Base-by-base conservation (phyloP, 805 yeast genomes). In the Wickerhamiella bombiphila region DNA sequence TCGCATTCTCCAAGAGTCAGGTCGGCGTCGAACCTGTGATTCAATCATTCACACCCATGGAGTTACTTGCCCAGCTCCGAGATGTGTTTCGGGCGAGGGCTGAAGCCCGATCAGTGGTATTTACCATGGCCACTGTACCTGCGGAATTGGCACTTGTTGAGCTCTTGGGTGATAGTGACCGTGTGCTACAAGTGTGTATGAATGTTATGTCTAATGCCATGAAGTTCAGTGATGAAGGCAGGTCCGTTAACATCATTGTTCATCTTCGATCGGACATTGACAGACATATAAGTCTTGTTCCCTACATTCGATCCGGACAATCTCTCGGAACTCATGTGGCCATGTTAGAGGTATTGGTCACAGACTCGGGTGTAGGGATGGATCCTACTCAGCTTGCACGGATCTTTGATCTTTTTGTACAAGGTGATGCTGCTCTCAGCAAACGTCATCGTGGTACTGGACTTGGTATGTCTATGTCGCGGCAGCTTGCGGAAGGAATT, bases 391-490 rank as follows among this genome's bases (percentile, higher is more conserved):
- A 85, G 37, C 94, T 85, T 50, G 77, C 78, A 32, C 74, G 78
- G 40, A 88, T 88, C 1, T 88, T 88, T 58, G 96, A 91, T 53
- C 94, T 97, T 2, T 88, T 88, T 61, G 85, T 85, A 14, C 98
- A 88, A 59, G 98, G 97, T 36, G 97, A 91, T 52, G 94, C 85
- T 55, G 85, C 96, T 0, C 65, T 88, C 29, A 77, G 94, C 2
- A 68, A 94, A 55, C 81, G 85, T 36, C 79, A 81, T 52, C 94
- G 95, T 42, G 98, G 98, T 45, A 88, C 97, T 0, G 98, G 98
- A 3, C 65, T 88, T 29, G 98, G 98, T 0, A 68, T 88, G 41
- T 69, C 78, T 0, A 85, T 88, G 52, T 88, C 95, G 57, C 68
- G 85, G 43, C 96, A 88, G 59, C 69, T 91, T 43, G 93, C 94